Evolutionary conservation across 352 stramenopile genomes (phyloP).

Genomic region (Thraustochytrium sp.): DNA sequence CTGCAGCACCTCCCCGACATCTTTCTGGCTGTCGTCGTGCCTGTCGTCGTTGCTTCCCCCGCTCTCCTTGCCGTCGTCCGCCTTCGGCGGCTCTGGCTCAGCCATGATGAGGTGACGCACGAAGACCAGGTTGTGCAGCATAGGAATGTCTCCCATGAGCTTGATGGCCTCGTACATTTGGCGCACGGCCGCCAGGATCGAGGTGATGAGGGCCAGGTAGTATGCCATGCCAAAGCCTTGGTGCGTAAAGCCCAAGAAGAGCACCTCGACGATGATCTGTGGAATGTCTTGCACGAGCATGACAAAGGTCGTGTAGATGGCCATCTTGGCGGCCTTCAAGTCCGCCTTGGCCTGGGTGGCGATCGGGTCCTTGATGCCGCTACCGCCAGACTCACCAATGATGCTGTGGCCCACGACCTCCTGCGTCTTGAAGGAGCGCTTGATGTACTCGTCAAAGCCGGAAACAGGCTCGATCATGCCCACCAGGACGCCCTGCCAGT

Average conservation of each 20-base stretch:
- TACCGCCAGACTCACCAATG: slow-evolving; percentile 5
- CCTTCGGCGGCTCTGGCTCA: too few relatives aligned
- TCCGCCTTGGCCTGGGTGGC: neutral
- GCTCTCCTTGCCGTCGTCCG: neutral
- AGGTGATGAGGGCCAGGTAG: neutral
- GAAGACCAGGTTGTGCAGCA: neutral
- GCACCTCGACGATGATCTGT: neutral
- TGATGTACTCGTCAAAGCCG: neutral
- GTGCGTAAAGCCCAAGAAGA: neutral
- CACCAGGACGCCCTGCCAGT: neutral
- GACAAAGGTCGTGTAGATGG: neutral
- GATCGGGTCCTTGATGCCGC: neutral
- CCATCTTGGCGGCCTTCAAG: neutral
- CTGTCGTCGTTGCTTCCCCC: too few relatives aligned
- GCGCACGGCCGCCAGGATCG: neutral
- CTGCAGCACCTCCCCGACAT: too few relatives aligned
- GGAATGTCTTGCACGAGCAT: slow-evolving; percentile 10
- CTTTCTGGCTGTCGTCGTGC: too few relatives aligned
- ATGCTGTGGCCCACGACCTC: neutral
- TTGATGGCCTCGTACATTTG: neutral
- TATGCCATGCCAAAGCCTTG: neutral
- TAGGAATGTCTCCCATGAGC: neutral
- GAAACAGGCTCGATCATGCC: neutral
- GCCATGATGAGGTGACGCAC: neutral
- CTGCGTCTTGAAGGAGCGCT: neutral